Evolutionary conservation across 345 rosid species (phyloP).

Genomic region (Boechera stricta): DNA sequence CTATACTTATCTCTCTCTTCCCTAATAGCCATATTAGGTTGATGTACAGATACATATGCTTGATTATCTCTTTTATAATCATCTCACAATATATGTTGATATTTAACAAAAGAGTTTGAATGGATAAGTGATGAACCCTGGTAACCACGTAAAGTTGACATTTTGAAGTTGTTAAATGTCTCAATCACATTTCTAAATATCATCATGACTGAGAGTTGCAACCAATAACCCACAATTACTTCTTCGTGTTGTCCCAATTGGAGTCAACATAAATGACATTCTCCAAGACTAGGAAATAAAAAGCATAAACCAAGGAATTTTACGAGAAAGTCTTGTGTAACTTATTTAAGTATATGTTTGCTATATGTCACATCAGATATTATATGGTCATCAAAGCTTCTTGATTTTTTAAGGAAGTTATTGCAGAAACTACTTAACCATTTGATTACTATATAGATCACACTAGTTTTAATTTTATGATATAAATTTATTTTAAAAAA

Average conservation of each 20-base stretch:
- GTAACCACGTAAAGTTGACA: constrained; percentile 13
- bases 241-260: neutral
- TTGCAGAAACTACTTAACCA: neutral
- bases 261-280: neutral
- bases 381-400: neutral
- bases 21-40: constrained; percentile 42
- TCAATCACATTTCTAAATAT: constrained; percentile 25
- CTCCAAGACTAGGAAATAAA: neutral
- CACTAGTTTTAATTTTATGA: neutral
- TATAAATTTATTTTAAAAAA: neutral
- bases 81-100: constrained; percentile 15
- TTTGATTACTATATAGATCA: neutral
- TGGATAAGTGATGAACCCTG: constrained; percentile 1
- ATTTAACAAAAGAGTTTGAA: neutral
- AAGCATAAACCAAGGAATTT: neutral
- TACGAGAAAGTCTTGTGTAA: constrained; percentile 4
- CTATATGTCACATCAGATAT: constrained; percentile 7
- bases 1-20: constrained; percentile 68
- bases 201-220: neutral
- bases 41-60: constrained; percentile 16
- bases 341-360: neutral
- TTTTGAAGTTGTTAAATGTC: constrained; percentile 38
- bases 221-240: constrained; percentile 27
- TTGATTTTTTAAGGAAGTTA: neutral
- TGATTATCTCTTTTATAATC: constrained; percentile 32